Base-by-base conservation (phyloP, 345 rosid species). In the Fremontodendron californicum region DNA sequence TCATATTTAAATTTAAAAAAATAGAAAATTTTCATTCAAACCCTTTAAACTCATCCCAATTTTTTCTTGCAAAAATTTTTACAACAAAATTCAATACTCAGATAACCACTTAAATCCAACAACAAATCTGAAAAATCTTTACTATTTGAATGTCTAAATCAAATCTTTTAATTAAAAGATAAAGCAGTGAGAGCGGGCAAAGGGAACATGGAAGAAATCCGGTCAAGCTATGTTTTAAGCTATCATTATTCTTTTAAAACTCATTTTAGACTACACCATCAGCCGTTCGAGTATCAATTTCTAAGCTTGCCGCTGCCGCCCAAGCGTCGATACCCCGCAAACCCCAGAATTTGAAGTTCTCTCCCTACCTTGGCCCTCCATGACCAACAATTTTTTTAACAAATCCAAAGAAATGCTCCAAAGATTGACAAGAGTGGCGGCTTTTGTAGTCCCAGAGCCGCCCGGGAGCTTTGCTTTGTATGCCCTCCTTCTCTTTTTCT, bases 401-500 rank as follows among this genome's bases (percentile, higher is more conserved):
- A 79, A 77, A 0, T 82, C 85, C 29, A 91, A 82, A 64, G 89
- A 85, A 27, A 76, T 66, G 78, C 77, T 91, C 99, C 99, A 9
- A 92, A 90, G 82, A 82, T 96, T 75, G 99, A 96, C 71, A 92
- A 90, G 81, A 91, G 90, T 82, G 99, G 98, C 37, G 85, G 98
- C 76, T 91, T 96, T 78, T 93, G 98, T 85, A 93, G 96, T 81
- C 99, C 99, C 72, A 88, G 99, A 84, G 99, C 99, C 65, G 99
- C 92, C 82, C 90, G 99, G 6, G 99, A 96, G 82, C 97, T 96
- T n/a, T 78, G 96, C 99, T 76, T 81, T 96, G 99, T 96, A 88
- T 78, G 85, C 8, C 4, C 25, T 63, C n/a, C 11, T 23, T 71
- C 33, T 62, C 51, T 9, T 49, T 62, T 19, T 52, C 19, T 45